phyloP scores from a whole-genome alignment of 2,329 filamentous ascomycete genomes.

The Penicillium sp. region DNA sequence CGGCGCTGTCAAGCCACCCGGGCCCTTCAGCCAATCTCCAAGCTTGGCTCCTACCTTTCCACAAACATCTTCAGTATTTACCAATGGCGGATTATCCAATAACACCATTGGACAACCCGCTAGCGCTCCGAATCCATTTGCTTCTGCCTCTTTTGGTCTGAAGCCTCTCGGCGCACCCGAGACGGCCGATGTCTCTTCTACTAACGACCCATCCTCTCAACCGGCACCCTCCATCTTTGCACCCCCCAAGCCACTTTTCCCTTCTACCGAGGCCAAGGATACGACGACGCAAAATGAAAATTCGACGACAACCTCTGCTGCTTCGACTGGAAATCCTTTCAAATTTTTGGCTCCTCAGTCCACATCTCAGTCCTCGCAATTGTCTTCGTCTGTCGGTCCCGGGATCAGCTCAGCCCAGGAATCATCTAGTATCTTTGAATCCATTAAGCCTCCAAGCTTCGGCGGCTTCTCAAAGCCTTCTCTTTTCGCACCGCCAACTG shows the following conservation, averaged over 20 bases:
- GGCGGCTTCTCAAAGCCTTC: background rate
- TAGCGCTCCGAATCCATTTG: background rate
- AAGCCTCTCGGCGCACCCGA: background rate
- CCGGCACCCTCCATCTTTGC: background rate
- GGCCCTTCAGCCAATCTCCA: background rate
- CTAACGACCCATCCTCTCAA: background rate
- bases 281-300: background rate
- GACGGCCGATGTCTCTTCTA: background rate
- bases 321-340: background rate
- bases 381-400: background rate
- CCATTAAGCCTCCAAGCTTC: background rate
- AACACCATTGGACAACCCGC: background rate
- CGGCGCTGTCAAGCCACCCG: background rate
- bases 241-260: background rate
- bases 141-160: background rate
- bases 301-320: background rate
- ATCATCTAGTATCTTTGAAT: background rate
- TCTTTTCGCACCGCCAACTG: conserved; percentile 1
- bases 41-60: background rate
- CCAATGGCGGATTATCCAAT: background rate
- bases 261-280: background rate
- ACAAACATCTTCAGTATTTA: background rate
- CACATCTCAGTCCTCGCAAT: background rate
- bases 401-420: background rate
- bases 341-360: background rate